phyloP scores from a whole-genome alignment of 495 filamentous ascomycete genomes.

The Hypomontagnella submonticulosa region DNA sequence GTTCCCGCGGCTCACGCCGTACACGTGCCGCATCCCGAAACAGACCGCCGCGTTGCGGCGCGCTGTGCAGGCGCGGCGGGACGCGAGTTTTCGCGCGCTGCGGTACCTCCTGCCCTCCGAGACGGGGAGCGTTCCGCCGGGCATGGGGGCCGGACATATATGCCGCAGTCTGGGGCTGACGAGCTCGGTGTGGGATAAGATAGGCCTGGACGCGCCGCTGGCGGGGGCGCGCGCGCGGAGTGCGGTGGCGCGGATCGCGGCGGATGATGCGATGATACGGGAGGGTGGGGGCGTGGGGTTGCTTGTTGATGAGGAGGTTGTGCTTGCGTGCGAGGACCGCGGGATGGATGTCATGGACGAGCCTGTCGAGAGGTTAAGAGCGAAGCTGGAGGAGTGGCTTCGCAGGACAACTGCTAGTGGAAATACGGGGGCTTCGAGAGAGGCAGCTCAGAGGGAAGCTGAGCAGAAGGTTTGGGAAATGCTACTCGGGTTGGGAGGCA shows the following conservation, averaged over 20 bases:
- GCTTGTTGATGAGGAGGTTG: slow-evolving; percentile 55
- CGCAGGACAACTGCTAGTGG: slow-evolving; percentile 35
- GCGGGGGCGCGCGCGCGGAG: slow-evolving; percentile 22
- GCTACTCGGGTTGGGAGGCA: slow-evolving; percentile 28
- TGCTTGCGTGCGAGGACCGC: slow-evolving; percentile 55
- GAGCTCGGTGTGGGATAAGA: slow-evolving; percentile 48
- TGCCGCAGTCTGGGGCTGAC: slow-evolving; percentile 47
- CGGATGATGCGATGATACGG: slow-evolving; percentile 51
- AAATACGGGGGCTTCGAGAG: not conserved
- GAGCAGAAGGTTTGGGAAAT: slow-evolving; percentile 23
- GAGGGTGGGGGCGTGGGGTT: slow-evolving; percentile 49
- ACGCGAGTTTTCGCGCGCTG: slow-evolving; percentile 53
- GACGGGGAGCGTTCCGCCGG: not conserved
- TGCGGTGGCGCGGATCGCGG: slow-evolving; percentile 46
- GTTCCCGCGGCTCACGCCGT: slow-evolving; percentile 76
- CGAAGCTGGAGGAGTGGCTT: slow-evolving; percentile 50
- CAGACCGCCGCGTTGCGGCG: slow-evolving; percentile 71
- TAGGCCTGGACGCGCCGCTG: slow-evolving; percentile 38
- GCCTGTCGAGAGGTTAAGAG: slow-evolving; percentile 43
- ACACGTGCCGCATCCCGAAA: slow-evolving; percentile 80
- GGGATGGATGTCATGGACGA: slow-evolving; percentile 52
- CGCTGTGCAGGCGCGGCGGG: slow-evolving; percentile 60
- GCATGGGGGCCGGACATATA: slow-evolving; percentile 55
- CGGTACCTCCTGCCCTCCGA: not conserved
- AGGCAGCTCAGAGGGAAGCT: slow-evolving; percentile 12